A percentile compares a stretch with the other conserved stretches of the same genome.
Evolutionary conservation across 305 asterid genomes (phyloP).

Genomic region (Euphrasia arctica): DNA sequence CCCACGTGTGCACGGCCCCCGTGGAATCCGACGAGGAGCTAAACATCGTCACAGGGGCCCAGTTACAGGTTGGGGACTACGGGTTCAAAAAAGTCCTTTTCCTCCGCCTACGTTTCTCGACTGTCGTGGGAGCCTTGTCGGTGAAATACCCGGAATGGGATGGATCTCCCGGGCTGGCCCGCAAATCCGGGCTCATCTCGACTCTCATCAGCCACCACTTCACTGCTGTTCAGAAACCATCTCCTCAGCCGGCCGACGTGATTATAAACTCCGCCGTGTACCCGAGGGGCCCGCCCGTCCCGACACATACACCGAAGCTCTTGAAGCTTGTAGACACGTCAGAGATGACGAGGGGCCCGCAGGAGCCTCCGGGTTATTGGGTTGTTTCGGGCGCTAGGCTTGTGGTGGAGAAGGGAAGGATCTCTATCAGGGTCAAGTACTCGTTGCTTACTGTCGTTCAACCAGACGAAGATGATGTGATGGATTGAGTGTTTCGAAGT

Average conservation of each 20-base stretch:
- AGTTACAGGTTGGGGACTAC: constrained; percentile 61
- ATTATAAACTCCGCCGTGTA: constrained; percentile 90
- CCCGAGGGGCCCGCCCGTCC: constrained; percentile 94
- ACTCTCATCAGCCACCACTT: constrained; percentile 89
- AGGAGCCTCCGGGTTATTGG: constrained; percentile 96
- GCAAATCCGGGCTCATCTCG: constrained; percentile 93
- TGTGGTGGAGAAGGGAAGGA: constrained; percentile 84
- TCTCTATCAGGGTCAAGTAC: constrained; percentile 78
- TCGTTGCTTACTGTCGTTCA: constrained; percentile 69
- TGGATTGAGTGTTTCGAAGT: constrained; percentile 26
- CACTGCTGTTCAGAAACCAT: constrained; percentile 70
- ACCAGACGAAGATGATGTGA: constrained; percentile 58
- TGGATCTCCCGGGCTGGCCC: constrained; percentile 88
- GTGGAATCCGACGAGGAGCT: constrained; percentile 85
- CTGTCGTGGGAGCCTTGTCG: constrained; percentile 63
- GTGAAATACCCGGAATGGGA: constrained; percentile 93
- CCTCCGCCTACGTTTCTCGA: constrained; percentile 67
- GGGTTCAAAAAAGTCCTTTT: constrained; percentile 87
- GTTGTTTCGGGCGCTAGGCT: constrained; percentile 94
- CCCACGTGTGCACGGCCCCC: constrained; percentile 96
- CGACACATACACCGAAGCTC: constrained; percentile 68
- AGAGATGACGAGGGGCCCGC: constrained; percentile 96
- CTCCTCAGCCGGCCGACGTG: constrained; percentile 87
- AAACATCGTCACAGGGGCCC: constrained; percentile 86
- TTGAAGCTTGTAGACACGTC: constrained; percentile 84